These are phyloP conservation scores for Coemansia sp. DNA, from an alignment of 192 early-diverging fungal species.

Conservation along the genomic window DNA sequence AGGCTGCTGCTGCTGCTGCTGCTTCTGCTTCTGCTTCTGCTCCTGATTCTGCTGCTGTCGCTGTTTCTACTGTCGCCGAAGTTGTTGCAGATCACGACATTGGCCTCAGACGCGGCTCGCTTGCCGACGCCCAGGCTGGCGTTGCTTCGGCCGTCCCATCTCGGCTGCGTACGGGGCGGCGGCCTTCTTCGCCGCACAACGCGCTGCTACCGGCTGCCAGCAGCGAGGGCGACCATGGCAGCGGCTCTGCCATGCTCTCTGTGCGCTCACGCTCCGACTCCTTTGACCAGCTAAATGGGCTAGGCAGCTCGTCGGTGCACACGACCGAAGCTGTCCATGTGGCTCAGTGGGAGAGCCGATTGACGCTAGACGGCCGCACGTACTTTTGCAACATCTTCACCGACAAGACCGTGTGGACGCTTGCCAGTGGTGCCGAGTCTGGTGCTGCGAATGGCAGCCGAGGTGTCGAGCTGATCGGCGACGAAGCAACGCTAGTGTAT, in stretches of 20 bases:
- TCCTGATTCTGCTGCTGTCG: too few species aligned
- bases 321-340: constrained; percentile 19
- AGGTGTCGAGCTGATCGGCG: constrained; percentile 45
- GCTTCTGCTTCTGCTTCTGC: constrained; percentile 22
- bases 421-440: constrained; percentile 43
- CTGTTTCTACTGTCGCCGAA: too few species aligned
- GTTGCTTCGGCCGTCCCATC: constrained; percentile 59
- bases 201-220: background rate
- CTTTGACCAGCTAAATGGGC: constrained; percentile 9
- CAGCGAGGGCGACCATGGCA: background rate
- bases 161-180: constrained; percentile 42
- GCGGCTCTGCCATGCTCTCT: background rate
- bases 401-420: constrained; percentile 59
- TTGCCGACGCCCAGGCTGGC: constrained; percentile 52
- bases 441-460: constrained; percentile 6
- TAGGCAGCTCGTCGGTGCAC: background rate
- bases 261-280: constrained; percentile 22
- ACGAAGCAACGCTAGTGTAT: constrained; percentile 41
- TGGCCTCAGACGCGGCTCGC: constrained; percentile 46
- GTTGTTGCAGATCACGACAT: constrained; percentile 12
- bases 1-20: background rate
- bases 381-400: constrained; percentile 72
- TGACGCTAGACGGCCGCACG: constrained; percentile 54
- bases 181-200: constrained; percentile 36
- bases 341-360: constrained; percentile 62